Base-by-base conservation (phyloP, 2,329 filamentous ascomycete genomes). In the Sarocladiaceae sp. region DNA sequence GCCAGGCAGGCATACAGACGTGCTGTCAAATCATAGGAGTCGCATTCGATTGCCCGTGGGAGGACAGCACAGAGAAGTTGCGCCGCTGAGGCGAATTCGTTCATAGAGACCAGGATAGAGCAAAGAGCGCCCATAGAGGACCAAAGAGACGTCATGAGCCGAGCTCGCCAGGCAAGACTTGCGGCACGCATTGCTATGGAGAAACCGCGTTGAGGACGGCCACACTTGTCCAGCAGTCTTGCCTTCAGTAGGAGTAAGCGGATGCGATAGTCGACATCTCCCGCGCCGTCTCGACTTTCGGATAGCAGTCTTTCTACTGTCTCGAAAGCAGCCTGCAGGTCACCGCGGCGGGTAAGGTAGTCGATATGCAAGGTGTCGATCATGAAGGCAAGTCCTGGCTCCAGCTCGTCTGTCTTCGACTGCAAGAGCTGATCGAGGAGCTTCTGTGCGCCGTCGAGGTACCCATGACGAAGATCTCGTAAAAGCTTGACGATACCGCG, bases 171-270 rank as follows among this genome's bases (percentile, higher is more conserved):
- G 0, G 89, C 86, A 17, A 90, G 81, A 61, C 80, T 86, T 2
- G 88, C 85, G 1, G 90, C 90, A 39, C 88, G 80, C 60, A 95
- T 76, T 4, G 84, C 84, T 4, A 92, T 77, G 2, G 87, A 90
- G 65, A 96, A 90, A 0, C 83, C 90, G 54, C 87, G 82, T 59
- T 89, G 81, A 0, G 90, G 80, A 2, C 86, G 81, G 2, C 86
- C 86, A 39, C 81, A 82, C 58, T 78, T 80, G 52, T 83, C 80
- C 52, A 90, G 83, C 3, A 96, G 76, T 4, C 80, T 76, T 1
- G 84, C 85, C 65, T 96, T 95, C 47, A 86, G 69, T 2, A 89
- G 76, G 13, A 96, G 78, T 0, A 95, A 76, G 25, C 83, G 81
- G 47, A 94, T 75, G 31, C 87, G 84, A 22, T 88, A 77, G 4